phyloP scores from a whole-genome alignment of 75 land plant species.

The Cupressus sempervirens region DNA sequence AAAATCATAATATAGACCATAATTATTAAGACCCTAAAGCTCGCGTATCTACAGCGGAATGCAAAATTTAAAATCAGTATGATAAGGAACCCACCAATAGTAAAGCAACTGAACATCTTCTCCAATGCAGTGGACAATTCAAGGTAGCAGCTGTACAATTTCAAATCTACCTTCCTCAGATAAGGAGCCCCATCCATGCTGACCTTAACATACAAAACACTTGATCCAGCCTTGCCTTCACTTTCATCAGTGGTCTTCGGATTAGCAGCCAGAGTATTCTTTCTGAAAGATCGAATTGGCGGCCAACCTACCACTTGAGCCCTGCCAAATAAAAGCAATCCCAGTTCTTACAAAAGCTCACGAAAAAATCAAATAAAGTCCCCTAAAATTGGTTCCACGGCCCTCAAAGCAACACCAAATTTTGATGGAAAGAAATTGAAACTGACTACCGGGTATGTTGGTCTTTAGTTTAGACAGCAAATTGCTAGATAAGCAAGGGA shows the following conservation, averaged over 20 bases:
- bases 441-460: background rate
- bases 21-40: slow-evolving; percentile 1
- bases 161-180: slow-evolving; percentile 69
- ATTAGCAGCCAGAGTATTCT: slow-evolving; percentile 57
- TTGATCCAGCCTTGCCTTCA: slow-evolving; percentile 27
- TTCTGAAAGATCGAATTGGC: slow-evolving; percentile 68
- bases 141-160: slow-evolving; percentile 41
- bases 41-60: background rate
- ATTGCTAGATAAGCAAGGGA: background rate
- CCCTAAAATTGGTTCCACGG: background rate
- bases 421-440: background rate
- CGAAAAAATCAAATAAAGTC: background rate
- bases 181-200: slow-evolving; percentile 87
- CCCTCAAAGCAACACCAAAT: background rate
- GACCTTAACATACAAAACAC: slow-evolving; percentile 64
- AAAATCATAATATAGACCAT: slow-evolving; percentile 1
- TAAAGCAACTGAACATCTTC: slow-evolving; percentile 78
- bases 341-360: background rate
- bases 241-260: slow-evolving; percentile 40
- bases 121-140: slow-evolving; percentile 64
- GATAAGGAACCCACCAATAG: slow-evolving; percentile 39
- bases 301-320: slow-evolving; percentile 86
- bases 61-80: background rate
- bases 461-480: background rate
- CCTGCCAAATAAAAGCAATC: slow-evolving; percentile 32